These are phyloP conservation scores for Wickerhamiella lipophila DNA, from an alignment of 805 yeast species.

Conservation along the genomic window DNA sequence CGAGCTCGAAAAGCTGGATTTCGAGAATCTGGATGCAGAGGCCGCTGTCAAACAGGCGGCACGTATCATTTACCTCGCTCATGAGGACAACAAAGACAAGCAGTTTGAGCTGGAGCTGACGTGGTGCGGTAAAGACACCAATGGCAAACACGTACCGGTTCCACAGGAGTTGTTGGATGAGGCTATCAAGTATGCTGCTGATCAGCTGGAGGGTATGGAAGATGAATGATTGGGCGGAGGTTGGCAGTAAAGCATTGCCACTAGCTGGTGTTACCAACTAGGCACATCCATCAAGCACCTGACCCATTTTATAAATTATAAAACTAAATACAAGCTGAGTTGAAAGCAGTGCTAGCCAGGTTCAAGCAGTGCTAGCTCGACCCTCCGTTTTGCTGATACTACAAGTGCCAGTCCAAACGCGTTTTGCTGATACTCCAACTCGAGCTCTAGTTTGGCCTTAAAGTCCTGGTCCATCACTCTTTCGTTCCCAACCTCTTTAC, in stretches of 20 bases:
- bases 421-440: too few species aligned
- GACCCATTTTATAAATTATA: too few species aligned
- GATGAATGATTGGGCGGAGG: slow-evolving; percentile 22
- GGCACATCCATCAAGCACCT: too few species aligned
- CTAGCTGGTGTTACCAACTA: too few species aligned
- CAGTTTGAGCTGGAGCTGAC: slow-evolving; percentile 90
- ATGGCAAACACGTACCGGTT: slow-evolving; percentile 65
- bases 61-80: slow-evolving; percentile 81
- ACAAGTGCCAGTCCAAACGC: too few species aligned
- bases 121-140: slow-evolving; percentile 64
- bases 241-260: too few species aligned
- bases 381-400: too few species aligned
- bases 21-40: slow-evolving; percentile 50
- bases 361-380: too few species aligned
- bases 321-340: too few species aligned
- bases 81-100: slow-evolving; percentile 95
- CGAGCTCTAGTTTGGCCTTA: too few species aligned
- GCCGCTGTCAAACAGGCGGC: slow-evolving; percentile 94
- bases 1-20: slow-evolving; percentile 81
- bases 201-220: slow-evolving; percentile 62
- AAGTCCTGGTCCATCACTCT: too few species aligned
- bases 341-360: too few species aligned
- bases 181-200: slow-evolving; percentile 74
- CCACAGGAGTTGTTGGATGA: slow-evolving; percentile 69
- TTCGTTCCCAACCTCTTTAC: neutral